Evolutionary conservation across 805 yeast species (phyloP).

Genomic region (Candida chauliodis): DNA sequence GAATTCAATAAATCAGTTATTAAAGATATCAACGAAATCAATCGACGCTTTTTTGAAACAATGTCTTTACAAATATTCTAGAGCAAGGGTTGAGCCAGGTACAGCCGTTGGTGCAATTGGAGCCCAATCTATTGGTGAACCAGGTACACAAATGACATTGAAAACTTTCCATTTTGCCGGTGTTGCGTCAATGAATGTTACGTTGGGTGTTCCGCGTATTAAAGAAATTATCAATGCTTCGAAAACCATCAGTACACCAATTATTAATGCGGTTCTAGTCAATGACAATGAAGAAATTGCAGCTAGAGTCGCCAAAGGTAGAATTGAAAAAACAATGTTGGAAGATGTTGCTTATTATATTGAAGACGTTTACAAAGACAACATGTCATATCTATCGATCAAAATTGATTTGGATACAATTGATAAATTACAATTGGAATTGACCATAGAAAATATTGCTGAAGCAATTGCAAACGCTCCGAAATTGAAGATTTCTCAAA

Average conservation of each 20-base stretch:
- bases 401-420: conserved; percentile 81
- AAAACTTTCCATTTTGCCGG: conserved; percentile 97
- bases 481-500: conserved; percentile 74
- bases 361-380: conserved; percentile 88
- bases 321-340: conserved; percentile 87
- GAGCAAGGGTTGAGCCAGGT: conserved; percentile 96
- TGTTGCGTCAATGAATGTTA: conserved; percentile 98
- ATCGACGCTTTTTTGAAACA: conserved; percentile 66
- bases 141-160: conserved; percentile 98
- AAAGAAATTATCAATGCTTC: conserved; percentile 98
- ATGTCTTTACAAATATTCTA: conserved; percentile 76
- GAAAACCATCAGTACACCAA: conserved; percentile 91
- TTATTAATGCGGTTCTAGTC: conserved; percentile 89
- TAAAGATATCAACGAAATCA: conserved; percentile 60
- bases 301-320: conserved; percentile 96
- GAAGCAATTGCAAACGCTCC: conserved; percentile 80
- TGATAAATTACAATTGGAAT: conserved; percentile 84
- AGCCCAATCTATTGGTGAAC: conserved; percentile 98
- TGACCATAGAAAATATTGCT: conserved; percentile 82
- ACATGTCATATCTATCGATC: conserved; percentile 72
- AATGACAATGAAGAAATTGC: conserved; percentile 95
- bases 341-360: conserved; percentile 85
- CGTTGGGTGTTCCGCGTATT: conserved; percentile 98
- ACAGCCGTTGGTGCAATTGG: conserved; percentile 99
- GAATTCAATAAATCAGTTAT: conserved; percentile 58